Conservation (phyloP, 495 filamentous ascomycete species). For the Tuber magnatum region DNA sequence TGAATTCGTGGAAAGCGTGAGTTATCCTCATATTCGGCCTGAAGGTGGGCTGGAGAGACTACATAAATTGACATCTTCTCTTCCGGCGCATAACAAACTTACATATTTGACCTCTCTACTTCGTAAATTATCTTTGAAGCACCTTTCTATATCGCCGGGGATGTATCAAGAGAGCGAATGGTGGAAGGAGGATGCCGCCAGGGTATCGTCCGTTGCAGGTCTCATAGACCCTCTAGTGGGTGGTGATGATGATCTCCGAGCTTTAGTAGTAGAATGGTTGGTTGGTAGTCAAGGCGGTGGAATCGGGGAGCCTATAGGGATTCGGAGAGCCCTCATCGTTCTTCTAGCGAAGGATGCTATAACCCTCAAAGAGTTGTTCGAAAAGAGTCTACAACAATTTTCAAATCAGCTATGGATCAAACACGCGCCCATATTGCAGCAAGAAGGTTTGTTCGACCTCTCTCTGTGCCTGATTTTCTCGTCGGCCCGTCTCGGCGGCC, state of each 20-base stretch:
- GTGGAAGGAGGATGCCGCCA: slow-evolving; percentile 42
- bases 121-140: slow-evolving; percentile 37
- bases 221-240: slow-evolving; percentile 45
- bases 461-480: background rate
- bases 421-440: slow-evolving; percentile 69
- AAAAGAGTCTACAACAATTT: slow-evolving; percentile 64
- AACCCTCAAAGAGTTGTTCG: slow-evolving; percentile 53
- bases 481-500: background rate
- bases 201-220: slow-evolving; percentile 48
- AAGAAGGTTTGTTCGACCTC: slow-evolving; percentile 63
- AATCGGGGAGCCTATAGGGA: slow-evolving; percentile 53
- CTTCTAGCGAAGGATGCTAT: slow-evolving; percentile 51
- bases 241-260: slow-evolving; percentile 43
- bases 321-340: slow-evolving; percentile 61
- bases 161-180: slow-evolving; percentile 34
- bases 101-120: slow-evolving; percentile 34
- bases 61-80: slow-evolving; percentile 24
- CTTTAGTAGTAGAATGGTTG: slow-evolving; percentile 62
- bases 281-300: slow-evolving; percentile 58
- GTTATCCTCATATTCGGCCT: slow-evolving; percentile 20
- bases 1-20: slow-evolving; percentile 47
- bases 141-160: slow-evolving; percentile 43
- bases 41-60: slow-evolving; percentile 34
- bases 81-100: slow-evolving; percentile 35
- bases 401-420: slow-evolving; percentile 80